Base-by-base conservation (phyloP, 805 yeast species). In the Wickerhamiella shivajii region DNA sequence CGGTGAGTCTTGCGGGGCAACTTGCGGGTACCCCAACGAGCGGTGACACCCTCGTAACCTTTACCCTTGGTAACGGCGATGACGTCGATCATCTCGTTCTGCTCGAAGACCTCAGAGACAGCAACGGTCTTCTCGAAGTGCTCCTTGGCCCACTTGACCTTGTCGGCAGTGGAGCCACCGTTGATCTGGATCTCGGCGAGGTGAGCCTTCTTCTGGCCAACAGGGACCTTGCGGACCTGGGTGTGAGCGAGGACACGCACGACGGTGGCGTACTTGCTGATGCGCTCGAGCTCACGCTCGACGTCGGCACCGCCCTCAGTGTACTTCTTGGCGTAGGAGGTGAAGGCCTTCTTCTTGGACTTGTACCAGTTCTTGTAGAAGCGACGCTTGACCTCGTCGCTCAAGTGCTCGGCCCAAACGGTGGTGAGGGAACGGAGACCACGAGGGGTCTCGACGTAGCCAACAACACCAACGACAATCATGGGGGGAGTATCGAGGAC, bases 321-420 rank as follows among this genome's bases (percentile, higher is more conserved):
- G 78, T 85, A 87, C 76, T 90, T 87, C 67, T 90, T 78, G 66
- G 97, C 78, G 83, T 90, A 90, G 72, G 87, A 85, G 80, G 97
- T 80, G 92, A 90, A 90, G 60, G 98, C 98, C 87, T 85, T 85
- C 94, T 90, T 90, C 87, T 90, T 90, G 55, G 95, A 77, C 77
- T 85, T 85, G 94, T 81, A 90, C 98, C 98, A 90, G 94, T 87
- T 90, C 83, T 85, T 90, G 95, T 90, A 90, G 94, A 90, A 90
- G 75, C 96, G 83, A 77, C 98, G 83, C 80, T 77, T 87, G 68
- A 90, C 75, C 71, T 90, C 98, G 64, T 90, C 98, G 60, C 94
- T 79, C 63, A 90, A 76, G 72, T 90, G 98, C 76, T 90, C 97
- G 61, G 98, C 98, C 98, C 98, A 90, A 64, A 90, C 98, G 60